A percentile compares a stretch with the other conserved stretches of the same genome.
These are phyloP conservation scores for Withania somnifera DNA, from an alignment of 305 asterid species.

Conservation along the genomic window DNA sequence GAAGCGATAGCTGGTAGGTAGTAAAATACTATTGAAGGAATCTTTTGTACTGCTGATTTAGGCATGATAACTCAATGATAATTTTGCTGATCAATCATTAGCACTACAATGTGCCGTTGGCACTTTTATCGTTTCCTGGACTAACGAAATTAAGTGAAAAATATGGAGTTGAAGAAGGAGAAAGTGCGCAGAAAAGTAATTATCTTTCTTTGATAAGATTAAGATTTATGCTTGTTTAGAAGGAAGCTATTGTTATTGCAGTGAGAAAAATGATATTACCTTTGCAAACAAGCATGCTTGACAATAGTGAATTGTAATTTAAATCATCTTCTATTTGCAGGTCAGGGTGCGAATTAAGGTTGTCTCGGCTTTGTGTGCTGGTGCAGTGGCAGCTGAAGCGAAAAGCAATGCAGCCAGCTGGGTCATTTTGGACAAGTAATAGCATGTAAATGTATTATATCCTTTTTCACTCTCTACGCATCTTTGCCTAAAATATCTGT, in stretches of 20 bases:
- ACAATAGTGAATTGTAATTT: background rate
- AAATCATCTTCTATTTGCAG: constrained; percentile 21
- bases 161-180: background rate
- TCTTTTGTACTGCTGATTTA: background rate
- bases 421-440: constrained; percentile 84
- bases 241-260: background rate
- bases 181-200: background rate
- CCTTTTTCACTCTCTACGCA: constrained; percentile 13
- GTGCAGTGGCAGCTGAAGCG: constrained; percentile 59
- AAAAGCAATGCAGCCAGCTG: constrained; percentile 41
- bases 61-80: background rate
- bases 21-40: background rate
- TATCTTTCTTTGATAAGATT: background rate
- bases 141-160: background rate
- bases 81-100: background rate
- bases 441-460: constrained; percentile 38
- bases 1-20: background rate
- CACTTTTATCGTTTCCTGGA: background rate
- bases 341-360: constrained; percentile 64
- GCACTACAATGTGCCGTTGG: background rate
- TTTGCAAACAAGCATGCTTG: constrained; percentile 3
- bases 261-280: background rate
- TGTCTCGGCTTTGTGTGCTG: constrained; percentile 40
- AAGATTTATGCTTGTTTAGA: background rate
- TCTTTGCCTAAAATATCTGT: background rate